These are phyloP conservation scores for Sporisorium graminicola DNA, from an alignment of 1,284 basidiomycete species.

Conservation along the genomic window DNA sequence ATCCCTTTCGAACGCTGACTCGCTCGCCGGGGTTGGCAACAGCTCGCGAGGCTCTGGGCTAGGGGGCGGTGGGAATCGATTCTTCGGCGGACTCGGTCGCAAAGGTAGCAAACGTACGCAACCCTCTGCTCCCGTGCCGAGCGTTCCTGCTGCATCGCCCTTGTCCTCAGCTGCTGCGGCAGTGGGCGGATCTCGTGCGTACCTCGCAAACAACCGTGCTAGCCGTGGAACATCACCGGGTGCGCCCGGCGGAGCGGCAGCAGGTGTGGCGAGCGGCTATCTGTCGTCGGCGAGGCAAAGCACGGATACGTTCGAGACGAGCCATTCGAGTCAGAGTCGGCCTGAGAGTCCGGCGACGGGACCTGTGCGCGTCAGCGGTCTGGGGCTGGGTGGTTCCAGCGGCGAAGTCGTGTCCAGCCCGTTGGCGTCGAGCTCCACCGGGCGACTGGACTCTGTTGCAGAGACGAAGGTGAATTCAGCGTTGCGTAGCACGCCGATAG, in stretches of 20 bases:
- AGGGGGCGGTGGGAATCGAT: conserved; percentile 27
- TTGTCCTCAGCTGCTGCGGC: conserved; percentile 20
- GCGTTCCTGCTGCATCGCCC: background rate
- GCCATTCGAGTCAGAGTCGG: conserved; percentile 23
- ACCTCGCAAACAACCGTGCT: conserved; percentile 30
- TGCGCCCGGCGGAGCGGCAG: background rate
- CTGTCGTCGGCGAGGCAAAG: conserved; percentile 16
- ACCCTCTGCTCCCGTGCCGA: conserved; percentile 10
- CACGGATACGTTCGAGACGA: conserved; percentile 36
- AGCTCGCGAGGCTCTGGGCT: conserved; percentile 8
- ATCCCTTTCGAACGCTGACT: conserved; percentile 2
- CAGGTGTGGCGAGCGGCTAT: conserved; percentile 1
- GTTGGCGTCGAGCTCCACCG: conserved; percentile 1
- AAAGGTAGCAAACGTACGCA: conserved; percentile 39
- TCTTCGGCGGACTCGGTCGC: conserved; percentile 49
- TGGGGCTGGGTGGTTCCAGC: conserved; percentile 8
- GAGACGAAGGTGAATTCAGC: background rate
- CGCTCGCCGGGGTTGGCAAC: conserved; percentile 9
- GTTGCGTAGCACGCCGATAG: background rate
- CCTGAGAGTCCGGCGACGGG: conserved; percentile 34
- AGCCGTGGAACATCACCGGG: conserved; percentile 16
- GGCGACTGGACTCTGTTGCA: conserved; percentile 10
- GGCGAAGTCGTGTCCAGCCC: conserved; percentile 4
- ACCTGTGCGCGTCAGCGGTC: conserved; percentile 8
- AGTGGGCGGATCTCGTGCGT: conserved; percentile 31